Evolutionary conservation across 306 rosid species (phyloP), one percentile per base, ranked within the genome.

Genomic region (Amphicarpaea edgeworthii): DNA sequence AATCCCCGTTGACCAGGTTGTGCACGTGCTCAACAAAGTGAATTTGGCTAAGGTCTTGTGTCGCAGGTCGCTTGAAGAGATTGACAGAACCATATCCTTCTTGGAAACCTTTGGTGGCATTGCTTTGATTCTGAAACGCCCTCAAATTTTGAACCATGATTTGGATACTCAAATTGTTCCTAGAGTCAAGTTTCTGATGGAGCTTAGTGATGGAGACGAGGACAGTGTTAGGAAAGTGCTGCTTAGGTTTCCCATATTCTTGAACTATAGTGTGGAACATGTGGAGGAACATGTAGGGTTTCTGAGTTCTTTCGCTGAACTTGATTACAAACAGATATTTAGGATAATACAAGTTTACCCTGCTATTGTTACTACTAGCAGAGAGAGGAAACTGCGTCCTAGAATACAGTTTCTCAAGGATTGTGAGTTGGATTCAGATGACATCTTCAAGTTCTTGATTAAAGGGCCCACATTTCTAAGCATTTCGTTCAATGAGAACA

Each of bases 311-410:
- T 88, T 87, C 77, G 96, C 78, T 16, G 90, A 87, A 17, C 61
- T 93, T 49, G 84, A 59, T 60, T 87, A 88, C 41, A 63, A 54
- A 46, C 73, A 90, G 69, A 88, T 93, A 47, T 90, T 88, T 86
- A 91, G 78, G 75, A 73, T 93, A 38, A 43, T 90, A 12, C 86
- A 75, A 50, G 89, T 82, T 1, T 90, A 80, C 49, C 98, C 96
- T 0, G 78, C 80, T 65, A 76, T 93, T 40, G 73, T 93, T 43
- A 88, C 90, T 55, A 81, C 86, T 24, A 93, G 94, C 64, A 83
- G 87, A 75, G 94, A 88, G 79, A 87, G 91, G 90, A 93, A 93
- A 81, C 63, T 93, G 82, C 86, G 71, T 58, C 96, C 98, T 4
- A 78, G 94, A 38, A 83, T 90, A 45, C 85, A 78, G 63, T 87